A percentile compares a stretch with the other conserved stretches of the same genome.
phyloP scores from a whole-genome alignment of 1,284 basidiomycete genomes.

The Tremellales sp. region DNA sequence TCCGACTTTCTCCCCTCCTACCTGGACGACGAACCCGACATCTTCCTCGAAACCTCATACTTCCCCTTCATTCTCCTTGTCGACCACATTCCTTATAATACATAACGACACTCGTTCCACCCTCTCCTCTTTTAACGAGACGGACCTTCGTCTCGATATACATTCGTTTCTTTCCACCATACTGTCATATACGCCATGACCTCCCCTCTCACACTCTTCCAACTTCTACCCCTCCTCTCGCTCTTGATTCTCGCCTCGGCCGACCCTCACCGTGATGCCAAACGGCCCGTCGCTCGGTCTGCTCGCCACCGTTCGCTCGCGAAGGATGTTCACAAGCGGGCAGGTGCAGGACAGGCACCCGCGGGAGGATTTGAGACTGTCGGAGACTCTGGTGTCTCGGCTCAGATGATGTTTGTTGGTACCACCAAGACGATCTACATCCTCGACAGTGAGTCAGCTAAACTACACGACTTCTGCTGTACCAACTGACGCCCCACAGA shows the following conservation, averaged over 20 bases:
- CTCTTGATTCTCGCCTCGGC: too few relatives aligned
- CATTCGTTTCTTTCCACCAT: too few relatives aligned
- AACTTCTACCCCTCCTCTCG: background rate
- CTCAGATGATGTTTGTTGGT: conserved; percentile 49
- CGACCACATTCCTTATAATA: too few relatives aligned
- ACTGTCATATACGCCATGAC: background rate
- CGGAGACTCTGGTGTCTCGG: conserved; percentile 47
- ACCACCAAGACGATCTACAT: conserved; percentile 50
- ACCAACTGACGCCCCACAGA: conserved; percentile 29
- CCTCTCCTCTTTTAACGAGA: too few relatives aligned
- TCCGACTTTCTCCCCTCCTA: too few relatives aligned
- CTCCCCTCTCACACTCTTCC: background rate
- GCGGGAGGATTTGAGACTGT: conserved; percentile 38
- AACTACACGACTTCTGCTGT: background rate
- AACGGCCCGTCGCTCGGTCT: background rate
- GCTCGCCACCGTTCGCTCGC: background rate
- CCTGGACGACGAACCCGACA: too few relatives aligned
- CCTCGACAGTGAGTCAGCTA: conserved; percentile 45
- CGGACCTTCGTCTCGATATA: too few relatives aligned
- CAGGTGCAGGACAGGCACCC: background rate
- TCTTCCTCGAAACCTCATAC: too few relatives aligned
- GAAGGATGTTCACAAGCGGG: background rate
- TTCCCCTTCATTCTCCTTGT: too few relatives aligned
- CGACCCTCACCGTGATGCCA: background rate
- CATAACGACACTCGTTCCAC: too few relatives aligned